These are phyloP conservation scores for Backusella westeae DNA, from an alignment of 192 early-diverging fungal genomes.

Conservation along the genomic window DNA sequence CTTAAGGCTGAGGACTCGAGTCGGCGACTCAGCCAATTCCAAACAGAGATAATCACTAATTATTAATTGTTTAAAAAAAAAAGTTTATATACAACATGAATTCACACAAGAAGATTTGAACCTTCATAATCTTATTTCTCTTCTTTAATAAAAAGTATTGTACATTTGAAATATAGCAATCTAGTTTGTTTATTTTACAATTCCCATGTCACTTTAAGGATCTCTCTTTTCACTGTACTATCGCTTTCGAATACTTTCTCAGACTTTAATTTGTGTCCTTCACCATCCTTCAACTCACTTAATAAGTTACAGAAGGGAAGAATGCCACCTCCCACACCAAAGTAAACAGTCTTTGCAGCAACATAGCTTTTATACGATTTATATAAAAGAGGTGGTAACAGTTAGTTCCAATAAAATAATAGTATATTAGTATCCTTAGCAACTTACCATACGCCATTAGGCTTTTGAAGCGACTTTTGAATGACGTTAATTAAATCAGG, in stretches of 20 bases:
- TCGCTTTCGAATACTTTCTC: constrained; percentile 35
- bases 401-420: background rate
- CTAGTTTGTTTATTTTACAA: constrained; percentile 8
- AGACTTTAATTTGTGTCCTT: constrained; percentile 27
- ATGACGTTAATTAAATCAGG: constrained; percentile 61
- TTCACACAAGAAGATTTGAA: background rate
- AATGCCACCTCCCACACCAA: constrained; percentile 90
- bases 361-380: constrained; percentile 52
- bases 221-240: constrained; percentile 39
- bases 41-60: too few species aligned
- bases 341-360: constrained; percentile 92
- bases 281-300: constrained; percentile 32
- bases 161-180: background rate
- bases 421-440: background rate
- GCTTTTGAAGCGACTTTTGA: constrained; percentile 49
- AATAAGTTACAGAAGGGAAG: constrained; percentile 70
- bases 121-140: background rate
- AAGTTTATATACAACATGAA: background rate
- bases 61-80: background rate
- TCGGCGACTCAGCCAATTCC: too few species aligned
- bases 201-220: constrained; percentile 37
- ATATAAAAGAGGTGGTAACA: background rate
- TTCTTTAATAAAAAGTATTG: background rate
- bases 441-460: constrained; percentile 46
- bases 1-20: too few species aligned